Evolutionary conservation across 2,329 filamentous ascomycete genomes (phyloP), one percentile per base, ranked within the genome.

Genomic region (Hypoxylon sp.): DNA sequence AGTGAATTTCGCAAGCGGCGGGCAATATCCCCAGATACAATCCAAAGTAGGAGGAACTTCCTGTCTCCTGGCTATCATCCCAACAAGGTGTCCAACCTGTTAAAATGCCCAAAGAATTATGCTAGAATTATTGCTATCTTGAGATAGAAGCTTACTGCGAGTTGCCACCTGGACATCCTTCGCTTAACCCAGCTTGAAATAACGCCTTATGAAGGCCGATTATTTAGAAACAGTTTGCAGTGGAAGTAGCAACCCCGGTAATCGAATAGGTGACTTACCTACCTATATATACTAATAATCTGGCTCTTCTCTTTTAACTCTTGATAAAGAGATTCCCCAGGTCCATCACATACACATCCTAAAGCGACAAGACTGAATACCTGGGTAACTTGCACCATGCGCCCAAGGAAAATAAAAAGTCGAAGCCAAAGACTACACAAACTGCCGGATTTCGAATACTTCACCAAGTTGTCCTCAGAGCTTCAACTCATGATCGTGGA

Each of bases 401-500:
- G 20, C 20, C 4, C 24, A 51, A n/a, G 18, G 4, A 1, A 38
- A 52, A 18, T 2, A 18, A 40, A 3, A 40, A 8, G 3, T 16
- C n/a, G 9, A 33, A 14, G 32, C 32, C 32, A n/a, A 44, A 32
- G 16, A 12, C 20, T 8, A 11, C 4, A 11, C 14, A 9, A 9
- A 4, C 18, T n/a, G 7, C 1, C 26, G 18, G 51, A 6, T 56
- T 65, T 24, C 40, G 12, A n/a, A 24, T n/a, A 18, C 36, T 65
- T 65, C 30, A 26, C 12, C 0, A 38, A 51, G 2, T 36, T 65
- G 30, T 58, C 63, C 1, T 1, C 9, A 5, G 58, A 62, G 12
- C 22, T 65, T 12, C 63, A 62, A 45, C 4, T 28, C 22, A 42
- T 55, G 22, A 40, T 65, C 14, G 62, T 58, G 53, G 24, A 36